These are phyloP conservation scores for Porphyra umbilicalis DNA, from an alignment of 31 red algal species.

Conservation along the genomic window DNA sequence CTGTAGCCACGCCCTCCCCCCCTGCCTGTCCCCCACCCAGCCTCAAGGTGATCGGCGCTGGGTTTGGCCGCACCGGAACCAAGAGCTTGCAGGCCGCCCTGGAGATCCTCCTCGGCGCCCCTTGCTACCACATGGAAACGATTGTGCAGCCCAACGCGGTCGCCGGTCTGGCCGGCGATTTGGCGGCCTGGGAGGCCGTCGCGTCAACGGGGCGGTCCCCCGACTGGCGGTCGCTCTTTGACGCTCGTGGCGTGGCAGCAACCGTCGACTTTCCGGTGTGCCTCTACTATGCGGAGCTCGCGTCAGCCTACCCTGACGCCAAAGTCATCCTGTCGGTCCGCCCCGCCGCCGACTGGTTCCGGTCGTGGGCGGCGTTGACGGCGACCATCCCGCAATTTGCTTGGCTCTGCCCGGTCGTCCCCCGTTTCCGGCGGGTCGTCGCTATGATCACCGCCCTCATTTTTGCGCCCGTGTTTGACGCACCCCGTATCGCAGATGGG, in stretches of 20 bases:
- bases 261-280: not conserved
- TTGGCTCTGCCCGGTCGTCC: not conserved
- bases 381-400: not conserved
- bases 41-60: too few species aligned
- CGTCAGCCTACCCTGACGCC: not conserved
- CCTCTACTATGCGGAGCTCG: not conserved
- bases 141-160: not conserved
- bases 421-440: not conserved
- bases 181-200: not conserved
- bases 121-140: not conserved
- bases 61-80: constrained; percentile 3
- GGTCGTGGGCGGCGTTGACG: not conserved
- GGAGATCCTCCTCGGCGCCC: not conserved
- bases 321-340: not conserved
- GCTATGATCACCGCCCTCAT: not conserved
- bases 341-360: not conserved
- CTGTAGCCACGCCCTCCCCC: too few species aligned
- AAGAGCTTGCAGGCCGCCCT: not conserved
- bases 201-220: not conserved
- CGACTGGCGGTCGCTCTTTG: not conserved
- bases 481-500: not conserved
- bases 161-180: not conserved
- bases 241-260: not conserved
- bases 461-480: not conserved
- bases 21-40: too few species aligned